These are phyloP conservation scores for Chernovozyma aurita DNA, from an alignment of 1,139 yeast species.

Conservation along the genomic window DNA sequence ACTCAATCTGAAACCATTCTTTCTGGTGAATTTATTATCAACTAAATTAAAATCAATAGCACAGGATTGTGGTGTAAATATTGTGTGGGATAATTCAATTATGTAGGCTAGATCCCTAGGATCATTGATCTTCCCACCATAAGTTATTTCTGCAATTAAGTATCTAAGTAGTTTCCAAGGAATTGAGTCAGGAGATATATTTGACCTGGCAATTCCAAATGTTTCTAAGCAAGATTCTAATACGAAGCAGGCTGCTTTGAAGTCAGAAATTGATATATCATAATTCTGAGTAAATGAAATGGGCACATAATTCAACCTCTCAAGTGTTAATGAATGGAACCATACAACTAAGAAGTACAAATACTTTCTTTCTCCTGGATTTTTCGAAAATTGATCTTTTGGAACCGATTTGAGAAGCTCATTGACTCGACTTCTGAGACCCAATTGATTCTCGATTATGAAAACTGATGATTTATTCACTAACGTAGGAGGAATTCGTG, in stretches of 20 bases:
- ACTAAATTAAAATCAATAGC: conserved; percentile 29
- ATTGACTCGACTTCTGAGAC: conserved; percentile 46
- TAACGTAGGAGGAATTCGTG: conserved; percentile 51
- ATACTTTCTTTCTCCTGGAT: conserved; percentile 44
- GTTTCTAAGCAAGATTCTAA: conserved; percentile 37
- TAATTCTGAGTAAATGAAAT: conserved; percentile 57
- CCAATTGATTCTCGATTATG: conserved; percentile 58
- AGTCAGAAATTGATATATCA: conserved; percentile 75
- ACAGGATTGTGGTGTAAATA: conserved; percentile 27
- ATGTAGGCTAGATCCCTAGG: conserved; percentile 38
- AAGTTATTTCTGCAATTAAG: conserved; percentile 52
- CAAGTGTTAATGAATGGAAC: conserved; percentile 64
- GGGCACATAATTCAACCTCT: conserved; percentile 57
- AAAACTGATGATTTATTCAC: conserved; percentile 49
- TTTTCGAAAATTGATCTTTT: conserved; percentile 13
- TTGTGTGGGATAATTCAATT: conserved; percentile 16
- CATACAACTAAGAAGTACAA: conserved; percentile 57
- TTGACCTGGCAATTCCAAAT: conserved; percentile 23
- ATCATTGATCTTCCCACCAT: conserved; percentile 70
- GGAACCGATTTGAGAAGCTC: conserved; percentile 36
- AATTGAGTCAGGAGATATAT: conserved; percentile 43
- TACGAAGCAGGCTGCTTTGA: conserved; percentile 45
- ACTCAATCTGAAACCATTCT: conserved; percentile 15
- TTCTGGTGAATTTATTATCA: conserved; percentile 18
- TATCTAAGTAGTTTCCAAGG: conserved; percentile 57